These are phyloP conservation scores for Helicosporidium sp. DNA, from an alignment of 139 green algal genomes.

Conservation along the genomic window DNA sequence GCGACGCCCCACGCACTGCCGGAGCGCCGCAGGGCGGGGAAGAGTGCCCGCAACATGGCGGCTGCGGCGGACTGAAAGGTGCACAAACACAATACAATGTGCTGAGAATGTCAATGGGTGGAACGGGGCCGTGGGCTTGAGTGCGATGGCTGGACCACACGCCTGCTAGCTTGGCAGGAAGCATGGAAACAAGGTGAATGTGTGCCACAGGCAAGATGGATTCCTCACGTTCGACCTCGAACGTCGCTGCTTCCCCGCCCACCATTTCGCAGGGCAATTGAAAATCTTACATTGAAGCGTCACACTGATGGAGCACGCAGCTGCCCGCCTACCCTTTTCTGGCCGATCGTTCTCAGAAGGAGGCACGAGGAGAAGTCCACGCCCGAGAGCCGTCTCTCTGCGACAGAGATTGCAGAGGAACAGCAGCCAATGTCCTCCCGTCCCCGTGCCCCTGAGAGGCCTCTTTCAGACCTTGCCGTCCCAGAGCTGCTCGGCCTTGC, in stretches of 20 bases:
- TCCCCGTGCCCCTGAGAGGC: neutral
- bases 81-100: neutral
- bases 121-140: no score
- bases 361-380: neutral
- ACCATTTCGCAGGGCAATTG: no score
- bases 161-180: no score
- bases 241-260: no score
- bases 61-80: neutral
- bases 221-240: no score
- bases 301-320: no score
- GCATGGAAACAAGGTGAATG: no score
- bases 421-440: neutral
- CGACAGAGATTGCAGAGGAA: neutral
- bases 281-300: neutral
- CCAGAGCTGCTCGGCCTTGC: conserved; percentile 25
- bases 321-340: no score
- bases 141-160: no score
- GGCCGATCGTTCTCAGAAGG: no score
- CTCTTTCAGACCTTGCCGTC: conserved; percentile 20
- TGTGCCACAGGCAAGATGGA: no score
- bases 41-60: neutral
- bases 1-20: no score
- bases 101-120: neutral
- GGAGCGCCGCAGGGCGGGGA: neutral
- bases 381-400: neutral